Percentiles rank a stretch among this genome's conserved stretches.
Conservation (phyloP, 495 filamentous ascomycete genomes). For the Cetradonia linearis region DNA sequence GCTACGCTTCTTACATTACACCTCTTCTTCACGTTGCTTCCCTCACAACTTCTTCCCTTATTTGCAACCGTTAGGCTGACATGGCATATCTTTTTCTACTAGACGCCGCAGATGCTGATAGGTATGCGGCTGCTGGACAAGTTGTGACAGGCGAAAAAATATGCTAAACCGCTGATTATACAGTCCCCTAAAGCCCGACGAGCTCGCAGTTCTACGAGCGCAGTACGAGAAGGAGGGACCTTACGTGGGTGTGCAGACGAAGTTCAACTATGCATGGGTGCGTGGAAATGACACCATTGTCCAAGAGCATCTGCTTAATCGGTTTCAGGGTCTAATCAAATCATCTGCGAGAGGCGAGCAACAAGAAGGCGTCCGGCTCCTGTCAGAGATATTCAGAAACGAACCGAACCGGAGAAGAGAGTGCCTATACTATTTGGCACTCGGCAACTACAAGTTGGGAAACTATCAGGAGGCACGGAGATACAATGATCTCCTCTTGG, state of each 20-base stretch:
- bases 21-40: conserved; percentile 8
- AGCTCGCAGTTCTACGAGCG: conserved; percentile 79
- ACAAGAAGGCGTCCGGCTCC: conserved; percentile 85
- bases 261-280: conserved; percentile 99
- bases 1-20: conserved; percentile 17
- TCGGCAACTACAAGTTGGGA: conserved; percentile 95
- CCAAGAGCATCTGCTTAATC: conserved; percentile 16
- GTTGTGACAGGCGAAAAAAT: neutral
- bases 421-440: conserved; percentile 93
- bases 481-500: conserved; percentile 86
- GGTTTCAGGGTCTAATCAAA: conserved; percentile 78
- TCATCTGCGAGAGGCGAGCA: conserved; percentile 72
- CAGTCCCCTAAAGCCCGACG: conserved; percentile 78
- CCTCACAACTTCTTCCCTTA: neutral
- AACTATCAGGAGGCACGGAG: conserved; percentile 89
- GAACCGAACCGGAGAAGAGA: conserved; percentile 86
- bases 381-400: conserved; percentile 93
- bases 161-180: conserved; percentile 12
- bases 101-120: conserved; percentile 98
- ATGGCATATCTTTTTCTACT: conserved; percentile 16
- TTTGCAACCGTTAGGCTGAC: conserved; percentile 15
- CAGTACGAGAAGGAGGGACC: conserved; percentile 96
- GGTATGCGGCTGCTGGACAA: conserved; percentile 40
- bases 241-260: conserved; percentile 93
- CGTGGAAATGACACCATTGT: conserved; percentile 14